phyloP scores from a whole-genome alignment of 306 rosid species.

The Quercus wislizeni region DNA sequence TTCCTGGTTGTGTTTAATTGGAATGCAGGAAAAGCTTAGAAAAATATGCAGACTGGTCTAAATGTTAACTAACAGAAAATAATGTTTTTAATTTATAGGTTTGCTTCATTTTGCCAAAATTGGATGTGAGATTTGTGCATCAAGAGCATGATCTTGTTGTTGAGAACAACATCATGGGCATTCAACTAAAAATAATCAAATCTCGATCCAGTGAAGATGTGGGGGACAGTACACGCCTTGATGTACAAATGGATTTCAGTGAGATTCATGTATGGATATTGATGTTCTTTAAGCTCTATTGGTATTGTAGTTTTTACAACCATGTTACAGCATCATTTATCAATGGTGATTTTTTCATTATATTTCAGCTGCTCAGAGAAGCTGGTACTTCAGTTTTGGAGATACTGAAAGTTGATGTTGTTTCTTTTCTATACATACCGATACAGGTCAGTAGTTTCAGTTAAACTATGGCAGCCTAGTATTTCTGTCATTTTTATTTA shows the following conservation, averaged over 20 bases:
- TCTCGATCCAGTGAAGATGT: constrained; percentile 74
- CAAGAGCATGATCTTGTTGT: constrained; percentile 57
- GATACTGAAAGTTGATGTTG: constrained; percentile 84
- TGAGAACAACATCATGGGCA: constrained; percentile 90
- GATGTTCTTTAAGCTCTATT: constrained; percentile 28
- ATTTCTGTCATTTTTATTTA: background rate
- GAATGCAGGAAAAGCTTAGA: background rate
- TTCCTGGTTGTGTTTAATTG: constrained; percentile 22
- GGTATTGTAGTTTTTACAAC: constrained; percentile 10
- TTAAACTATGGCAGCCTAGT: constrained; percentile 25
- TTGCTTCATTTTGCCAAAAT: constrained; percentile 82
- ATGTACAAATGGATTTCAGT: constrained; percentile 85
- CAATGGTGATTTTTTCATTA: constrained; percentile 31
- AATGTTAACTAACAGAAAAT: constrained; percentile 19
- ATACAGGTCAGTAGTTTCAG: constrained; percentile 55
- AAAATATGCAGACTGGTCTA: constrained; percentile 8
- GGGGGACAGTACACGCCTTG: constrained; percentile 90
- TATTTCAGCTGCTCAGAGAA: constrained; percentile 80
- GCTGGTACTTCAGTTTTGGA: constrained; percentile 77
- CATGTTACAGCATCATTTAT: constrained; percentile 31
- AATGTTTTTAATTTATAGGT: constrained; percentile 51
- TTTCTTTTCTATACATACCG: constrained; percentile 76
- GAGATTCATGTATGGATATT: constrained; percentile 83
- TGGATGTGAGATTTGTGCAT: constrained; percentile 81
- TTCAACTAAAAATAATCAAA: constrained; percentile 75